phyloP scores from a whole-genome alignment of 1,139 yeast genomes.

The Candida sp. region DNA sequence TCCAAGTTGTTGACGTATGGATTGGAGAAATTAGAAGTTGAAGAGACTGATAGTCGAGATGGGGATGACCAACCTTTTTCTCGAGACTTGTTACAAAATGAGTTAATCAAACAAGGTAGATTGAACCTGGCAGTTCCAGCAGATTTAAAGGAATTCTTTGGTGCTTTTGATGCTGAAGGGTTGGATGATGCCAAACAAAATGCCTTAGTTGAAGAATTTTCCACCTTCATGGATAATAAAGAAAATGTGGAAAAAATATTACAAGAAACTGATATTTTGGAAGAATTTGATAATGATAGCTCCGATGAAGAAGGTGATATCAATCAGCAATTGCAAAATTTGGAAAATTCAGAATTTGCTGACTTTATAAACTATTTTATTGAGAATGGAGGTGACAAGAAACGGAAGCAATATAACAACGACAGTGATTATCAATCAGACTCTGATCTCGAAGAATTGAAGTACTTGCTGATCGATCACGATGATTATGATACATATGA shows the following conservation, averaged over 20 bases:
- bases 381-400: slow-evolving; percentile 4
- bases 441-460: slow-evolving; percentile 6
- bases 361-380: slow-evolving; percentile 1
- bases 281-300: neutral
- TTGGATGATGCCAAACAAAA: neutral
- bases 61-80: slow-evolving; percentile 6
- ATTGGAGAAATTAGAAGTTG: neutral
- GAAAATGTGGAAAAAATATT: neutral
- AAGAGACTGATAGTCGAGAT: slow-evolving; percentile 8
- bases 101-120: slow-evolving; percentile 2
- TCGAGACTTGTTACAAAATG: slow-evolving; percentile 7
- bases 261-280: slow-evolving; percentile 1
- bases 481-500: slow-evolving; percentile 16
- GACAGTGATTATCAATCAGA: slow-evolving; percentile 18
- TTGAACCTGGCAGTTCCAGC: neutral
- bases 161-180: neutral
- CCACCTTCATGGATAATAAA: neutral
- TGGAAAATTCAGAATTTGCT: slow-evolving; percentile 2
- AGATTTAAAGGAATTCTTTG: neutral
- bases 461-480: slow-evolving; percentile 4
- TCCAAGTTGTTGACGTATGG: slow-evolving; percentile 1
- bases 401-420: slow-evolving; percentile 14
- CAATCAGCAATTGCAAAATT: neutral
- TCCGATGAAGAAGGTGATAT: neutral
- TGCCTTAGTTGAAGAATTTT: slow-evolving; percentile 1